A percentile compares a stretch with the other conserved stretches of the same genome.
Evolutionary conservation across 2,329 filamentous ascomycete genomes (phyloP).

Genomic region (Falciphora oryzae): DNA sequence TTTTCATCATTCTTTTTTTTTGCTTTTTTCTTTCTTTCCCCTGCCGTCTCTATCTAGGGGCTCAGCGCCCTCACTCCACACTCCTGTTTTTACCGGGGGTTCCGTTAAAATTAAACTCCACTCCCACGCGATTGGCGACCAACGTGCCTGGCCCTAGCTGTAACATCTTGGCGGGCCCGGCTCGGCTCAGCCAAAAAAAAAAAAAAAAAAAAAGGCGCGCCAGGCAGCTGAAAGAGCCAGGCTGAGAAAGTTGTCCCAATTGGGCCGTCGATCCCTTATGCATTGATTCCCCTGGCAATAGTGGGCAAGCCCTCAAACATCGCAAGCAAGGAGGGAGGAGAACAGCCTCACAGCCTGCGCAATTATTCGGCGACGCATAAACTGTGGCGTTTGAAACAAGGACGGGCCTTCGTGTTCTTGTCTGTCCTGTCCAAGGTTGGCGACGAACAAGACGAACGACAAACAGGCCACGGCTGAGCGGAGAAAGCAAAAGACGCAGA

Average conservation of each 20-base stretch:
- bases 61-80: not conserved
- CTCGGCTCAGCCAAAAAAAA: not conserved
- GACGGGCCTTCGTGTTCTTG: not conserved
- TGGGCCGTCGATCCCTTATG: not conserved
- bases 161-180: not conserved
- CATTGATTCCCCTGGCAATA: not conserved
- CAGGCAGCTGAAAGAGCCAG: not conserved
- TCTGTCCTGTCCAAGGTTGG: not conserved
- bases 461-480: not conserved
- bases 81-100: not conserved
- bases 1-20: not conserved
- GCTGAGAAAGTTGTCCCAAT: not conserved
- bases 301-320: not conserved
- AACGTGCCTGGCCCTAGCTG: not conserved
- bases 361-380: not conserved
- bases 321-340: too few species aligned
- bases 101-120: not conserved
- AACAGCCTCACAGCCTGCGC: not conserved
- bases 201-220: not conserved
- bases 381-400: conserved; percentile 1
- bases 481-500: not conserved
- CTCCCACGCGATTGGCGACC: not conserved
- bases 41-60: not conserved
- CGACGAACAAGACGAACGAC: not conserved
- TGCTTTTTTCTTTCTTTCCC: not conserved